Conservation (phyloP, 1,284 basidiomycete species). For the Amylostereum chailletii region DNA sequence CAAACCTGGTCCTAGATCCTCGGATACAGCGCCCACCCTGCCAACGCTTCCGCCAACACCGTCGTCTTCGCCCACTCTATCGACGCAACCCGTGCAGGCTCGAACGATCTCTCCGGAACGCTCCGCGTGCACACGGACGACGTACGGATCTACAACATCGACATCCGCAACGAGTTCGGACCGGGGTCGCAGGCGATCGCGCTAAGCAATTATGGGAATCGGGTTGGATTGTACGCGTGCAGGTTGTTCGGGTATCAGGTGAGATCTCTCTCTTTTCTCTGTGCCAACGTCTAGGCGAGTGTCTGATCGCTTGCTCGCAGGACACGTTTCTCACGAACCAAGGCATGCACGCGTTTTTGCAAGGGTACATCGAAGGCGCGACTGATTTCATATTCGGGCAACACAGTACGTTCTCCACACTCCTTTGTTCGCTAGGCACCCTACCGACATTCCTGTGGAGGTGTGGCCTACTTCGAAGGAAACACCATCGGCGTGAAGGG, state of each 20-base stretch:
- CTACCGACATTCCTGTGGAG: slow-evolving; percentile 3
- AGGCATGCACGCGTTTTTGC: slow-evolving; percentile 26
- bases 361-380: slow-evolving; percentile 34
- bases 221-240: slow-evolving; percentile 43
- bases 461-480: slow-evolving; percentile 35
- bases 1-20: slow-evolving; percentile 25
- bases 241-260: slow-evolving; percentile 46
- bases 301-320: slow-evolving; percentile 7
- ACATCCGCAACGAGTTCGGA: slow-evolving; percentile 46
- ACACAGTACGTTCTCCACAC: slow-evolving; percentile 10
- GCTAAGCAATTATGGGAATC: slow-evolving; percentile 40
- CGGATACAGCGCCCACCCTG: slow-evolving; percentile 33
- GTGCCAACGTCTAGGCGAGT: no score
- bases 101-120: slow-evolving; percentile 46
- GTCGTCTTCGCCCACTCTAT: slow-evolving; percentile 35
- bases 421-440: not conserved
- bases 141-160: slow-evolving; percentile 47
- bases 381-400: slow-evolving; percentile 46
- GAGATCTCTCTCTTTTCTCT: not conserved
- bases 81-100: slow-evolving; percentile 34
- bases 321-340: slow-evolving; percentile 31
- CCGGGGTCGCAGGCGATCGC: slow-evolving; percentile 44
- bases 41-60: slow-evolving; percentile 26
- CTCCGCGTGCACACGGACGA: slow-evolving; percentile 42
- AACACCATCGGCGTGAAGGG: slow-evolving; percentile 32